Evolutionary conservation across 805 yeast genomes (phyloP).

Genomic region (Yarrowia alimentaria): DNA sequence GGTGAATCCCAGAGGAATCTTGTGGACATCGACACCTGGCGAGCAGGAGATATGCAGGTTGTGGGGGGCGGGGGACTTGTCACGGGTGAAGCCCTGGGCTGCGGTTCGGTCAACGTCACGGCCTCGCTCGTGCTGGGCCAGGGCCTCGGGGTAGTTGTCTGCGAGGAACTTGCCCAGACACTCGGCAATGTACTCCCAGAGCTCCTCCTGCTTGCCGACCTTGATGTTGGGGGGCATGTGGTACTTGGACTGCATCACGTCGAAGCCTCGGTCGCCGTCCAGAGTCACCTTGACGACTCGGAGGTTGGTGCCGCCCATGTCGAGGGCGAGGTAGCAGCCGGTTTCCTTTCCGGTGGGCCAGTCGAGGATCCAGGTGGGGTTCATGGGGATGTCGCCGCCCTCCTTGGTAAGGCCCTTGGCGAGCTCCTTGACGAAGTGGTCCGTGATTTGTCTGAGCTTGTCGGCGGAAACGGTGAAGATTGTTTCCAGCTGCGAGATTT

Average conservation of each 20-base stretch:
- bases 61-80: conserved; percentile 23
- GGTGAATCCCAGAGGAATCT: conserved; percentile 87
- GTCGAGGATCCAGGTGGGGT: conserved; percentile 94
- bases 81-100: conserved; percentile 10
- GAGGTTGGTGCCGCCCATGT: conserved; percentile 95
- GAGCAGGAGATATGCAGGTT: conserved; percentile 23
- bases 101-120: conserved; percentile 17
- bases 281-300: conserved; percentile 86
- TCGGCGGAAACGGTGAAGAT: conserved; percentile 61
- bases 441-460: conserved; percentile 62
- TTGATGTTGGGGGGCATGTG: conserved; percentile 74
- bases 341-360: conserved; percentile 88
- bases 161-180: conserved; percentile 69
- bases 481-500: conserved; percentile 56
- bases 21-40: conserved; percentile 43
- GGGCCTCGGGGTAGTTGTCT: conserved; percentile 61
- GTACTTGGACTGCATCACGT: conserved; percentile 82
- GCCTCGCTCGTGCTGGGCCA: conserved; percentile 8
- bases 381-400: conserved; percentile 94
- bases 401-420: conserved; percentile 67
- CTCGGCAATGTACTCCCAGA: conserved; percentile 84
- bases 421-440: conserved; percentile 75
- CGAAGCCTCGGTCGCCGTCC: conserved; percentile 80
- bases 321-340: conserved; percentile 90
- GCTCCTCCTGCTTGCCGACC: conserved; percentile 72